A percentile compares a stretch with the other conserved stretches of the same genome.
These are phyloP conservation scores for Nissolia schottii DNA, from an alignment of 306 rosid genomes.

Conservation along the genomic window DNA sequence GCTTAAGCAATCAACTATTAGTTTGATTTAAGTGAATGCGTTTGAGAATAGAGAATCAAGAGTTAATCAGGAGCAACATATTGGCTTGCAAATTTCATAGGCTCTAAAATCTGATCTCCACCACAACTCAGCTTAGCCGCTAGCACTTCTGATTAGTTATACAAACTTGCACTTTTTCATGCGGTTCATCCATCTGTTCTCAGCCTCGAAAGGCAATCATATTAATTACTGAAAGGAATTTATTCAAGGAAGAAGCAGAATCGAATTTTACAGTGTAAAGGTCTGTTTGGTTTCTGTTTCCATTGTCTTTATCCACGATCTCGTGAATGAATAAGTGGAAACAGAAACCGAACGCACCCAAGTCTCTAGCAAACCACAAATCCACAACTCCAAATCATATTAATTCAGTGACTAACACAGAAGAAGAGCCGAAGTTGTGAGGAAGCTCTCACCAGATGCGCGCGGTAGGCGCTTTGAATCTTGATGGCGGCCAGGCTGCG, in stretches of 20 bases:
- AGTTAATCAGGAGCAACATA: background rate
- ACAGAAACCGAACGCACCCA: too few species aligned
- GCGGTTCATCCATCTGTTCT: background rate
- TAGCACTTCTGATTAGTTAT: background rate
- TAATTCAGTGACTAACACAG: background rate
- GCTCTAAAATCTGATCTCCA: background rate
- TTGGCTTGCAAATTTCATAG: background rate
- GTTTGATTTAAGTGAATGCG: background rate
- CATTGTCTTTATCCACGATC: too few species aligned
- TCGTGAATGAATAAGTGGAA: too few species aligned
- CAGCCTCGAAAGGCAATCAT: background rate
- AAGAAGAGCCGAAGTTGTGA: background rate
- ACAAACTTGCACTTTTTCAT: background rate
- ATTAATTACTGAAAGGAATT: too few species aligned
- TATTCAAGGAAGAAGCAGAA: too few species aligned
- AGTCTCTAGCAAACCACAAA: background rate
- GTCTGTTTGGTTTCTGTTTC: too few species aligned
- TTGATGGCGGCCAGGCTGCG: slow-evolving; percentile 56
- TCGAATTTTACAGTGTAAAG: too few species aligned
- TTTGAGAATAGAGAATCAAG: slow-evolving; percentile 11
- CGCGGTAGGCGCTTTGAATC: slow-evolving; percentile 75
- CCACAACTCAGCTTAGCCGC: too few species aligned
- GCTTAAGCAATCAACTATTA: background rate
- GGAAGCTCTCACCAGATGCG: slow-evolving; percentile 66
- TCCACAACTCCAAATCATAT: background rate